Base-by-base conservation (phyloP, 2,329 filamentous ascomycete genomes). In the Aureobasidium subglaciale region DNA sequence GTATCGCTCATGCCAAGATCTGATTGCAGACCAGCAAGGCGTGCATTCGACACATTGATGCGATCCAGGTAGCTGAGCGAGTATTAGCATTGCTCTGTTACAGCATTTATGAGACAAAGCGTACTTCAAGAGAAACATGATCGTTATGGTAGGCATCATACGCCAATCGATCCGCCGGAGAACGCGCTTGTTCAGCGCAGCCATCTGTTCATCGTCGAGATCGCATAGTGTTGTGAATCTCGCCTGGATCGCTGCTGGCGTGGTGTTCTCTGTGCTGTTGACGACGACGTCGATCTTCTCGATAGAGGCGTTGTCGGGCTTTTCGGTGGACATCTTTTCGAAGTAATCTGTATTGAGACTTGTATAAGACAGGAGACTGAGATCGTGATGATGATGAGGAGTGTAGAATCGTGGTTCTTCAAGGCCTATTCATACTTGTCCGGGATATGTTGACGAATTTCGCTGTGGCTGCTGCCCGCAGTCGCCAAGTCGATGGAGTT, bases 31-130 rank as follows among this genome's bases (percentile, higher is more conserved):
- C 71, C 71, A 27, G 69, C 70, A 20, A 73, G 60, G 37, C 70
- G 68, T 20, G 71, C 71, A 8, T 71, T 70, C 1, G 68, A 68
- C 25, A 73, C 69, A 49, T 72, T 72, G 62, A 73, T 72, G 11
- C 71, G 67, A 46, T 73, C 70, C 9, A 73, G 63, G 43, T 72
- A 72, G 60, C 70, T 72, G 50, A 3, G 25, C 35, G 3, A 25
- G 9, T 27, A 10, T 54, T 32, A 32, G 27, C 13, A 24, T 29
- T 32, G 46, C 4, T 15, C 20, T 18, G 22, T 11, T 13, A 52
- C 35, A 45, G n/a, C 24, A 18, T 29, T 7, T 4, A 18, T 4
- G 7, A 4, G n/a, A 37, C 55, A 18, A n/a, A 8, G 15, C 45
- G 29, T 61, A 66, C 61, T 65, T 68, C 64, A 69, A 65, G 1